Evolutionary conservation across 805 yeast species (phyloP).

Genomic region (Teunomyces lycoperdinae): DNA sequence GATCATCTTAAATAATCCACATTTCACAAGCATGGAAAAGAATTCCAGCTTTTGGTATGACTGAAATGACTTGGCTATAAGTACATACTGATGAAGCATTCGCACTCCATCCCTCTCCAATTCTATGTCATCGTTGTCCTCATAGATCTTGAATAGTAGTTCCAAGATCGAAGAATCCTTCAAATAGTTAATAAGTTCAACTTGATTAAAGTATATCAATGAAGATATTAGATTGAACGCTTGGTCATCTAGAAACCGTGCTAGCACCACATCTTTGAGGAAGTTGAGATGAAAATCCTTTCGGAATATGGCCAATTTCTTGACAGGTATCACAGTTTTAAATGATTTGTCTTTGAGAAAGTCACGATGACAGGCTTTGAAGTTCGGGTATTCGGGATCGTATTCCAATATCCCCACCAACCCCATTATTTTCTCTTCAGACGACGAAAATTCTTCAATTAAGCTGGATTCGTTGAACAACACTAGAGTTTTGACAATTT

Average conservation of each 20-base stretch:
- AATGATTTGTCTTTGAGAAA: constrained; percentile 59
- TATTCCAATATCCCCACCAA: constrained; percentile 80
- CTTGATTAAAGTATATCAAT: constrained; percentile 66
- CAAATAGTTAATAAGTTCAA: constrained; percentile 59
- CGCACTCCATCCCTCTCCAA: constrained; percentile 65
- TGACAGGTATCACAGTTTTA: constrained; percentile 66
- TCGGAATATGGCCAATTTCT: constrained; percentile 50
- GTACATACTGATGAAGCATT: constrained; percentile 75
- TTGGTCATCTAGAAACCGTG: constrained; percentile 78
- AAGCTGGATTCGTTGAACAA: constrained; percentile 60
- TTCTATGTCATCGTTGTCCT: constrained; percentile 9
- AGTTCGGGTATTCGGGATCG: constrained; percentile 80
- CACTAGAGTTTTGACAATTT: constrained; percentile 67
- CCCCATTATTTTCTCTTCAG: constrained; percentile 40
- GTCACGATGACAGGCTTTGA: constrained; percentile 76
- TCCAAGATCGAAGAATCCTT: constrained; percentile 51
- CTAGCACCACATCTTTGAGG: constrained; percentile 81
- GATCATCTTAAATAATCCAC: constrained; percentile 69
- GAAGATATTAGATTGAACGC: constrained; percentile 65
- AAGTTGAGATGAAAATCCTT: constrained; percentile 77
- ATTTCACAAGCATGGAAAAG: constrained; percentile 58
- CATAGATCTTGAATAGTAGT: constrained; percentile 58
- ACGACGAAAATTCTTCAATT: constrained; percentile 31
- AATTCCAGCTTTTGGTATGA: constrained; percentile 61
- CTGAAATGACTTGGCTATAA: constrained; percentile 67